Percentiles rank a stretch among this genome's conserved stretches.
These are phyloP conservation scores for Juglanconis juglandina DNA, from an alignment of 2,329 filamentous ascomycete species.

Conservation along the genomic window DNA sequence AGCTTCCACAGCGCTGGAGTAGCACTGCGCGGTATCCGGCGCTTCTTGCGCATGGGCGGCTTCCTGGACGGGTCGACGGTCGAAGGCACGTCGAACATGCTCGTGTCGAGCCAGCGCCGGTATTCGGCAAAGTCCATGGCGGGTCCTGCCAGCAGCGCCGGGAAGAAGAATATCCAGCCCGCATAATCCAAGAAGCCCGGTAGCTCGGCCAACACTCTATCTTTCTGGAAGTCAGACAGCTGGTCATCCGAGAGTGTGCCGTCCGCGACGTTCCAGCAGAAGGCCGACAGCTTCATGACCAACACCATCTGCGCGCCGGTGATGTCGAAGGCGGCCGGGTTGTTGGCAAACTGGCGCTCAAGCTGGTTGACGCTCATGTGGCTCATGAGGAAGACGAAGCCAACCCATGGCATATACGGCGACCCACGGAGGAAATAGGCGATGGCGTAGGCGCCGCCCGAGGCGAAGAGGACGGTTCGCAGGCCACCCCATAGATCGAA, in stretches of 20 bases:
- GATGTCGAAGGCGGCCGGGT: slow-evolving; percentile 72
- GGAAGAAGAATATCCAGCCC: slow-evolving; percentile 94
- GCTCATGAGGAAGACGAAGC: slow-evolving; percentile 89
- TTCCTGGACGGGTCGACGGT: slow-evolving; percentile 81
- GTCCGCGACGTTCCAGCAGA: slow-evolving; percentile 97
- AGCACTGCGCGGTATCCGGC: slow-evolving; percentile 87
- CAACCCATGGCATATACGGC: slow-evolving; percentile 96
- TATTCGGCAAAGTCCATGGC: slow-evolving; percentile 96
- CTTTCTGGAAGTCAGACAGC: slow-evolving; percentile 83
- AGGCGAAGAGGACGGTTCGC: slow-evolving; percentile 73
- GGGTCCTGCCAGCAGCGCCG: slow-evolving; percentile 81
- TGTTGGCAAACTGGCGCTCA: slow-evolving; percentile 67
- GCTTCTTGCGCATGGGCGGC: slow-evolving; percentile 81
- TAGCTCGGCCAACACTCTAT: slow-evolving; percentile 70
- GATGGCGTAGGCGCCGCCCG: slow-evolving; percentile 77
- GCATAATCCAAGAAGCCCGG: slow-evolving; percentile 77
- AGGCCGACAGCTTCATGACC: slow-evolving; percentile 94
- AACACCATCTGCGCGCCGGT: slow-evolving; percentile 97
- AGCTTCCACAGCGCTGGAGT: slow-evolving; percentile 80
- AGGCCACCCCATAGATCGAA: slow-evolving; percentile 90
- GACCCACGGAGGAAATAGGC: slow-evolving; percentile 74
- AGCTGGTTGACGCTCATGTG: slow-evolving; percentile 94
- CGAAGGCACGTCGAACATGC: slow-evolving; percentile 85
- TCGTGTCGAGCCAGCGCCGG: slow-evolving; percentile 84
- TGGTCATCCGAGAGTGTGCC: slow-evolving; percentile 74